Conservation (phyloP, 176 grass and related monocot species). For the Miscanthus lutarioriparius region DNA sequence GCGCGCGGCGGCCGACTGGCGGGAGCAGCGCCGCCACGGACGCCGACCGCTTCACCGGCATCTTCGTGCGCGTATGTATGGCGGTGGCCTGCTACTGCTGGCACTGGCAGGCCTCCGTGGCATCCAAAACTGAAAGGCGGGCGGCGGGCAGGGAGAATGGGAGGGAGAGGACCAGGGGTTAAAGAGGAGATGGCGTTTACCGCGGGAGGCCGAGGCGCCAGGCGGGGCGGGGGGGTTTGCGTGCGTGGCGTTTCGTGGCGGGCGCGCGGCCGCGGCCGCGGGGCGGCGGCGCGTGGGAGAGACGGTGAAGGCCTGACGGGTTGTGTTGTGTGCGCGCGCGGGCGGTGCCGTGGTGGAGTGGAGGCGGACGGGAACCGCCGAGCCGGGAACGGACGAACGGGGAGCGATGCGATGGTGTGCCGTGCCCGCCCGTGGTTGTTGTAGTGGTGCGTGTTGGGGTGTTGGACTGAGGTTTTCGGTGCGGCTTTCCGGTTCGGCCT, state of each 20-base stretch:
- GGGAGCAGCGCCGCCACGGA: conserved; percentile 37
- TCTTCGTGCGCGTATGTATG: conserved; percentile 13
- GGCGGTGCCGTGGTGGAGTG: neutral
- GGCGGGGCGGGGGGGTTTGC: neutral
- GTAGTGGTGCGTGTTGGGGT: neutral
- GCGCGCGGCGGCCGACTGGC: conserved; percentile 36
- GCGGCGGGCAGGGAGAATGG: neutral
- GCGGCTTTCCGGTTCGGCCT: neutral
- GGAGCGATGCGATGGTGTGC: neutral
- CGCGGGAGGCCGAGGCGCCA: neutral
- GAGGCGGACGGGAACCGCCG: neutral
- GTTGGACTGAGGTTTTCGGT: neutral
- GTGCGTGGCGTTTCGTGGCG: conserved; percentile 12
- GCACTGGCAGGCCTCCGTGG: conserved; percentile 27
- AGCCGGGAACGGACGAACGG: neutral
- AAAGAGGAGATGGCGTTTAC: conserved; percentile 4
- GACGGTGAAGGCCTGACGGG: conserved; percentile 11
- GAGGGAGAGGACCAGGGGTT: neutral
- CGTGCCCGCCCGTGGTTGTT: neutral
- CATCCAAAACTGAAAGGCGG: neutral
- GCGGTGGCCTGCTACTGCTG: neutral
- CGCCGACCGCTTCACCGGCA: conserved; percentile 59
- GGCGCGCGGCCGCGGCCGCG: neutral
- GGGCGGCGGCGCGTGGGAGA: conserved; percentile 1
- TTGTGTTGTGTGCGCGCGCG: neutral